Evolutionary conservation across 805 yeast species (phyloP), one percentile per base, ranked within the genome.

Genomic region (Candida pseudofarinosa): DNA sequence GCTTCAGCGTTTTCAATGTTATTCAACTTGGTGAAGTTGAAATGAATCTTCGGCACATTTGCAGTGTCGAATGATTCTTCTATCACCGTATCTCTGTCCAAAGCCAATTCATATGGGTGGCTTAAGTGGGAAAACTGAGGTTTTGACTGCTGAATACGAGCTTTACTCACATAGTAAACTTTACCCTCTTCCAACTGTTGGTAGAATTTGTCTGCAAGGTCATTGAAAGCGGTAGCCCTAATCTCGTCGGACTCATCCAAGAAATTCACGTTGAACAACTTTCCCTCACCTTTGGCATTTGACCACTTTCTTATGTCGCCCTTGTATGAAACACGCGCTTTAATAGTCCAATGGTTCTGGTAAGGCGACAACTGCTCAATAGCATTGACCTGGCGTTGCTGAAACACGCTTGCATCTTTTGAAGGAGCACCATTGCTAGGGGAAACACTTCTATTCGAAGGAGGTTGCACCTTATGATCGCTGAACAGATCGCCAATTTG

Each of bases 171-270:
- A 54, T 83, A 88, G 60, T 88, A 93, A 5, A 87, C 95, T 63
- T 85, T 82, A 30, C 96, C 97, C 59, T 89, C 98, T 61, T 86
- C 86, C 39, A 93, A 66, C 23, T 81, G 55, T 52, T 84, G 86
- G 67, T 79, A 83, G 58, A 79, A 85, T 58, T 79, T 81, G 46
- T 86, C 95, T 10, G 91, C 97, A 54, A 78, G 76, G 32, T 88
- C 91, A 61, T 86, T 87, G 65, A 93, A 93, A 1, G 93, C 97
- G 2, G 98, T 89, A 8, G 96, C 97, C 56, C 93, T 78, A 53
- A 93, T 93, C 69, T 93, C 98, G 55, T 93, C 96, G 4, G 97
- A 85, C 60, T 93, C 96, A 60, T 93, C 99, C 44, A 91, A 67
- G 45, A 93, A 80, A 53, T 88, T 88, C 23, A 88, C 87, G 54